phyloP scores from a whole-genome alignment of 2,329 filamentous ascomycete species.

The Mollisiaceae sp. region DNA sequence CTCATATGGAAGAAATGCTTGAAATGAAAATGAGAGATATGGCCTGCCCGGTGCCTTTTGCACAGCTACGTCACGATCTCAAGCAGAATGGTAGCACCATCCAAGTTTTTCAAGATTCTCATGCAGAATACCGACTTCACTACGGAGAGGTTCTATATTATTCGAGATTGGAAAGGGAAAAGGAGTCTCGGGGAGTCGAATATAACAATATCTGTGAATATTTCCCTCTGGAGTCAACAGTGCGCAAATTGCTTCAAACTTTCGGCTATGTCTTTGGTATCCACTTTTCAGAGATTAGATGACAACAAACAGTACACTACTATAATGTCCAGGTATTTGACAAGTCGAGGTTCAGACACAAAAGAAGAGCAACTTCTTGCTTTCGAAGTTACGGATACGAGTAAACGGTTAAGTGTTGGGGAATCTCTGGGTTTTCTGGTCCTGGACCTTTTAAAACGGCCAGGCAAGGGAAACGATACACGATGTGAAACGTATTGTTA shows the following conservation, averaged over 20 bases:
- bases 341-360: not conserved
- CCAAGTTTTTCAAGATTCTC: not conserved
- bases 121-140: not conserved
- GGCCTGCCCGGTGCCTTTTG: not conserved
- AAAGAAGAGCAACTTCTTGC: not conserved
- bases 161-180: not conserved
- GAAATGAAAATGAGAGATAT: not conserved
- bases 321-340: not conserved
- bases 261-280: not conserved
- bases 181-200: not conserved
- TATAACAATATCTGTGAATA: not conserved
- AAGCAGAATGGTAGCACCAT: not conserved
- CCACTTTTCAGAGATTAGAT: not conserved
- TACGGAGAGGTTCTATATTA: not conserved
- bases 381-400: not conserved
- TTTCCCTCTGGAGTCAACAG: not conserved
- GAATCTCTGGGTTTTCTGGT: not conserved
- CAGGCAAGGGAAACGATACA: not conserved
- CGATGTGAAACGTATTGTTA: not conserved
- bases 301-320: not conserved
- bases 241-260: not conserved
- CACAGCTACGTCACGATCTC: not conserved
- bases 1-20: not conserved
- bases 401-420: not conserved
- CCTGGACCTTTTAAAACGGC: not conserved